A percentile compares a stretch with the other conserved stretches of the same genome.
These are phyloP conservation scores for Calonectria henricotiae DNA, from an alignment of 2,329 filamentous ascomycete species.

Conservation along the genomic window DNA sequence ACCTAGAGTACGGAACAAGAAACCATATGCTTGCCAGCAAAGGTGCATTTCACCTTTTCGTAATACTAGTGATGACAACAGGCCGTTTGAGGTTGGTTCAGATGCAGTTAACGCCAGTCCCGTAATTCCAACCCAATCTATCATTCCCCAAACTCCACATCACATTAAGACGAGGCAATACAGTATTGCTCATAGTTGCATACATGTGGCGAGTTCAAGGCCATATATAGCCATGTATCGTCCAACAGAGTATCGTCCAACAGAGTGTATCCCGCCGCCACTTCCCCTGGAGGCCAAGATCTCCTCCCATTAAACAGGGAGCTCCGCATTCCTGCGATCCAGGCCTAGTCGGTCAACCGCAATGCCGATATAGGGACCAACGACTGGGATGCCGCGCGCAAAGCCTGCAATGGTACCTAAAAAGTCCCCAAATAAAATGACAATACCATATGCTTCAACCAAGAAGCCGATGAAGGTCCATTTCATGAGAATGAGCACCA, in stretches of 20 bases:
- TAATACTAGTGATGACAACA: not conserved
- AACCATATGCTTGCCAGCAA: conserved; percentile 14
- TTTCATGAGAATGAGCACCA: conserved; percentile 87
- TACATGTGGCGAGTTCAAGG: conserved; percentile 27
- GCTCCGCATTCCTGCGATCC: conserved; percentile 80
- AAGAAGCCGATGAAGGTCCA: conserved; percentile 95
- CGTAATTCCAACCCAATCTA: conserved; percentile 45
- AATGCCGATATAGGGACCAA: conserved; percentile 88
- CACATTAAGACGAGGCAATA: conserved; percentile 38
- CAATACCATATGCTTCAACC: conserved; percentile 93
- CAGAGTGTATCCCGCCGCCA: not conserved
- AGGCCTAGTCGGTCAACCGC: conserved; percentile 81
- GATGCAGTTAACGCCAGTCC: conserved; percentile 49
- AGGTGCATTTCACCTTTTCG: not conserved
- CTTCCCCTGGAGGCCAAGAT: not conserved
- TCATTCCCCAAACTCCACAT: conserved; percentile 45
- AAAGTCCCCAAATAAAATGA: conserved; percentile 96
- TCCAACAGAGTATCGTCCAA: not conserved
- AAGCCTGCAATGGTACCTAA: conserved; percentile 93
- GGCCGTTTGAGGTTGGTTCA: conserved; percentile 33
- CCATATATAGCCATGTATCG: not conserved
- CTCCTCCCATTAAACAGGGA: conserved; percentile 76
- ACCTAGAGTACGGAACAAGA: conserved; percentile 29
- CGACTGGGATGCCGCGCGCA: conserved; percentile 85
- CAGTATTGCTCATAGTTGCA: conserved; percentile 27